Percentiles rank a stretch among this genome's conserved stretches.
phyloP scores from a whole-genome alignment of 768 basidiomycete species.

The Termitomyces sp. region DNA sequence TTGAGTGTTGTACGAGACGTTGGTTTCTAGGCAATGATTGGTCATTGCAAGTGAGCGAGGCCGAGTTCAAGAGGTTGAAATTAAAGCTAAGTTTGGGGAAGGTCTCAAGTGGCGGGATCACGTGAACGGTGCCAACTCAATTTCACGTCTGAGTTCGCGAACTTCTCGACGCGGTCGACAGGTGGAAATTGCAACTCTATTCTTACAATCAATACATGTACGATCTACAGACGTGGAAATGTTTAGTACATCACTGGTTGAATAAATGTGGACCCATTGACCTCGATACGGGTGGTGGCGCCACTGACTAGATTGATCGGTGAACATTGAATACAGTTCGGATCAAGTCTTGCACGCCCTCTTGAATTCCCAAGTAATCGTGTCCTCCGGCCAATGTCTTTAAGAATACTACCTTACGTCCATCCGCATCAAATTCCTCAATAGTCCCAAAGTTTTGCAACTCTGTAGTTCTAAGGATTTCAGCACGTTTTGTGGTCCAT shows the following conservation, averaged over 20 bases:
- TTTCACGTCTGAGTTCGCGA: background rate
- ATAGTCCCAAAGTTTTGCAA: conserved; percentile 57
- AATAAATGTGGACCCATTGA: background rate
- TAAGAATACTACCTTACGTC: conserved; percentile 50
- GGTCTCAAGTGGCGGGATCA: conserved; percentile 11
- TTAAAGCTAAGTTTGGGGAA: background rate
- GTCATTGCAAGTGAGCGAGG: background rate
- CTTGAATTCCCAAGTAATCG: conserved; percentile 56
- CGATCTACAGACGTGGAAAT: background rate
- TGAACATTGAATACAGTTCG: conserved; percentile 29
- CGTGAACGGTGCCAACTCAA: background rate
- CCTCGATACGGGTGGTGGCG: background rate
- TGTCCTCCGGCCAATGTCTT: conserved; percentile 65
- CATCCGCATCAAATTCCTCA: conserved; percentile 46
- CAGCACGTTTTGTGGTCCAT: conserved; percentile 38
- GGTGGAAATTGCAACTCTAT: background rate
- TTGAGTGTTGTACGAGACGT: background rate
- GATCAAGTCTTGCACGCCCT: conserved; percentile 71
- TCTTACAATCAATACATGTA: background rate
- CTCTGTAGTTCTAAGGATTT: conserved; percentile 39
- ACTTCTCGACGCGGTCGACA: background rate
- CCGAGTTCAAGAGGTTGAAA: background rate
- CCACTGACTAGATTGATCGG: background rate
- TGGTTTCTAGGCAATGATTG: background rate
- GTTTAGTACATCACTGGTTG: background rate